Conservation (phyloP, 2,329 filamentous ascomycete species). For the Fusarium algeriense region DNA sequence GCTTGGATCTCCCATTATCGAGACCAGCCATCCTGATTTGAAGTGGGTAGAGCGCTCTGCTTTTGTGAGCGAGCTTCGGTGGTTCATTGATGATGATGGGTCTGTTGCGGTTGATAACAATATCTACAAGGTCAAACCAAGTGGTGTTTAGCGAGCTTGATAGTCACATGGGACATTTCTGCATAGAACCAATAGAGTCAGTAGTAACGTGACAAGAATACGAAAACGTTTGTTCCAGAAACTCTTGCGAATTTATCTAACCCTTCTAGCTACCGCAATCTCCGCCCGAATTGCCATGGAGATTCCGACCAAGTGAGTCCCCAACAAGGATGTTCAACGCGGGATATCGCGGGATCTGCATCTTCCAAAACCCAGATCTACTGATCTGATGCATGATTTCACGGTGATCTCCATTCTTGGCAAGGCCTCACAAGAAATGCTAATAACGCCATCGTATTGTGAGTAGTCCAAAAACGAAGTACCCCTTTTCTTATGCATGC, state of each 20-base stretch:
- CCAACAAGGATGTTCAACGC: rapidly evolving
- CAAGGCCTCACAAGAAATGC: no score
- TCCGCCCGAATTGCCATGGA: rapidly evolving
- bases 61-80: constrained; percentile 13
- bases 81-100: neutral
- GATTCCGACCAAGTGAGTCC: neutral
- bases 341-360: neutral
- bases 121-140: constrained; percentile 5
- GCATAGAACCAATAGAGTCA: no score
- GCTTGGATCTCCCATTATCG: neutral
- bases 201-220: no score
- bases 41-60: constrained; percentile 13
- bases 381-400: neutral
- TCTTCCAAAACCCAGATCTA: neutral
- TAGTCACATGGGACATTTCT: no score
- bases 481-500: neutral
- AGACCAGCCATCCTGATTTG: neutral
- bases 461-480: neutral
- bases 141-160: neutral
- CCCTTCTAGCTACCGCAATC: neutral
- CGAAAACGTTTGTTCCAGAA: no score
- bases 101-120: constrained; percentile 15
- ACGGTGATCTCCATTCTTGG: neutral
- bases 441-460: neutral
- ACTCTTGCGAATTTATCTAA: no score